Conservation (phyloP, 2,329 filamentous ascomycete genomes). For the Epicoccum nigrum region DNA sequence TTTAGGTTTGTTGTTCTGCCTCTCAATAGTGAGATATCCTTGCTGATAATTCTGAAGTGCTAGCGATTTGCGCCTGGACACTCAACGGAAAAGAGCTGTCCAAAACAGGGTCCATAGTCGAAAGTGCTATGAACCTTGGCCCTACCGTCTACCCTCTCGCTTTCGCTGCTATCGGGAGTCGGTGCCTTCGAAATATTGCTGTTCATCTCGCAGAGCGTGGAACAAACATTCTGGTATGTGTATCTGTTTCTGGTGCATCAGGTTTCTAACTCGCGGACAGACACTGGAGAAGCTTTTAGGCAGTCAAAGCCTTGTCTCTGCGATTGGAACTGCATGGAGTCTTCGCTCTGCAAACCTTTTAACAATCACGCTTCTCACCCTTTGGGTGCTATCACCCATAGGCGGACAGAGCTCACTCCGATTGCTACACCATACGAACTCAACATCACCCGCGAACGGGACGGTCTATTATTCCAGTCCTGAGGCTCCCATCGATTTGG, state of each 20-base stretch:
- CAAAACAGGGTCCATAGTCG: neutral
- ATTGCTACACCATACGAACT: conserved; percentile 2
- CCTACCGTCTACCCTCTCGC: conserved; percentile 14
- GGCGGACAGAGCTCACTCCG: conserved; percentile 14
- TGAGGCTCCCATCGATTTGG: neutral
- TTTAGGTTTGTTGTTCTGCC: neutral
- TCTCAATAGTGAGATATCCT: neutral
- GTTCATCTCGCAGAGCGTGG: conserved; percentile 4
- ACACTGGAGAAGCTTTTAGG: conserved; percentile 14
- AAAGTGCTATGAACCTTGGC: conserved; percentile 10
- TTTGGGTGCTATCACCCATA: conserved; percentile 10
- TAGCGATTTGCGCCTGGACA: conserved; percentile 1
- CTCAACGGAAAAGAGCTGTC: conserved; percentile 1
- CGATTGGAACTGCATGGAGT: conserved; percentile 6
- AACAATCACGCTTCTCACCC: neutral
- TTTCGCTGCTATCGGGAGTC: conserved; percentile 11
- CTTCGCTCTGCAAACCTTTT: conserved; percentile 7
- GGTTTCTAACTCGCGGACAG: neutral
- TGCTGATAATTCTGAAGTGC: neutral
- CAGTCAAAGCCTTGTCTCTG: conserved; percentile 17
- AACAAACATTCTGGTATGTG: conserved; percentile 3
- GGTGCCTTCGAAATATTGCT: conserved; percentile 6
- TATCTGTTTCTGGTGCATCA: neutral
- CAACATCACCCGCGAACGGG: neutral
- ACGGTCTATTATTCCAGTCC: conserved; percentile 5